Base-by-base conservation (phyloP, 371 early-diverging fungal genomes). In the Batkoa obscura region DNA sequence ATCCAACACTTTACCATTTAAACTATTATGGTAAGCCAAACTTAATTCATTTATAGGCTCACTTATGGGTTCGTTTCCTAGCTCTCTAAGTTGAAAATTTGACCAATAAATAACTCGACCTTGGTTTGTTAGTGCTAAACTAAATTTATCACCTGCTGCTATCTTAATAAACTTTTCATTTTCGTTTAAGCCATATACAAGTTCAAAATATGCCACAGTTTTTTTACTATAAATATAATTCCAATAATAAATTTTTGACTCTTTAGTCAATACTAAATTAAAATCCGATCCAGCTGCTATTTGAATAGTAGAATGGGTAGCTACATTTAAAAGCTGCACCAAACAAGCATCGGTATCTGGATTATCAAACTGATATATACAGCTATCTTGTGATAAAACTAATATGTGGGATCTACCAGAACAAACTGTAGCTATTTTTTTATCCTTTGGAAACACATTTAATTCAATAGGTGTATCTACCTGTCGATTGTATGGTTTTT, bases 281-380 rank as follows among this genome's bases (percentile, higher is more conserved):
- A 9, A 42, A 9, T 15, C 33, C 13, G 17, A 55, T 2, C 55
- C 55, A 43, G 43, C 13, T 2, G 55, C 55, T 12, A 39, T 2
- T 43, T 55, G 55, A 17, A 34, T 8, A 38, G 34, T 39, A n/a
- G n/a, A n/a, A n/a, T n/a, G n/a, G n/a, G n/a, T n/a, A n/a, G n/a
- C n/a, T n/a, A n/a, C 3, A 55, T 23, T 17, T 23, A 32, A 4
- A 15, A 38, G 3, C 38, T 17, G 30, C 38, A 13, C 15, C 53
- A 36, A 10, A 13, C 53, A 38, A 6, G 53, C 37, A 3, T 53
- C 30, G 5, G 5, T 38, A 17, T 37, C 53, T 12, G 53, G 36
- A 53, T 53, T 53, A 23, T 53, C 53, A 9, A 53, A 53, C 4
- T 37, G 53, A 38, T 53, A 53, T 37, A 53, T 12, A 2, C 13